phyloP scores from a whole-genome alignment of 768 basidiomycete species.

The Tephrocybe sp. region DNA sequence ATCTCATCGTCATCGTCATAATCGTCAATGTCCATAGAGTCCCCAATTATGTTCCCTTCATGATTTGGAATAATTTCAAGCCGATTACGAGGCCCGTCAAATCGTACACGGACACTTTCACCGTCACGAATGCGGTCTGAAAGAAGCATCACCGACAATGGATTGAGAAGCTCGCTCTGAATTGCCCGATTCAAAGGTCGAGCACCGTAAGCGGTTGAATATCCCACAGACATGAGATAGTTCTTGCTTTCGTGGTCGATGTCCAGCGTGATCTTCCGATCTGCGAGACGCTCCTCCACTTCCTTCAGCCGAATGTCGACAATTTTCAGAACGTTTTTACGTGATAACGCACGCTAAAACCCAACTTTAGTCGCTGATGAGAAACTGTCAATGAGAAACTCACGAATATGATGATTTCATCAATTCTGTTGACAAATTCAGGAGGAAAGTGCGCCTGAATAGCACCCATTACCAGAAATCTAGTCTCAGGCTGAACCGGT shows the following conservation, averaged over 20 bases:
- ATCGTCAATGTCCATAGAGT: slow-evolving; percentile 59
- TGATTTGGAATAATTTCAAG: slow-evolving; percentile 84
- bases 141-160: slow-evolving; percentile 80
- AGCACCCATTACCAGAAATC: slow-evolving; percentile 69
- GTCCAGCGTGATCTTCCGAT: slow-evolving; percentile 77
- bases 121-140: slow-evolving; percentile 80
- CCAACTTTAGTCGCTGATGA: slow-evolving; percentile 20
- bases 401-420: slow-evolving; percentile 80
- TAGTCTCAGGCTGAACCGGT: slow-evolving; percentile 57
- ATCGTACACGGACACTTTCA: slow-evolving; percentile 71
- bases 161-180: slow-evolving; percentile 90
- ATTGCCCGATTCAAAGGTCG: slow-evolving; percentile 90
- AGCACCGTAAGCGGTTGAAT: slow-evolving; percentile 84
- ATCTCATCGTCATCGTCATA: slow-evolving; percentile 53
- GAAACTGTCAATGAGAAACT: slow-evolving; percentile 24
- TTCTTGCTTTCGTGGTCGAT: slow-evolving; percentile 75
- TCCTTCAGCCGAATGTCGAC: slow-evolving; percentile 88
- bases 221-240: slow-evolving; percentile 73
- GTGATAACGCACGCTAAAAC: slow-evolving; percentile 73
- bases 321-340: slow-evolving; percentile 73
- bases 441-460: slow-evolving; percentile 88
- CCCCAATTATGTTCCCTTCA: slow-evolving; percentile 46
- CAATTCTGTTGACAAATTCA: slow-evolving; percentile 89
- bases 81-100: slow-evolving; percentile 81
- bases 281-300: slow-evolving; percentile 74